A percentile compares a stretch with the other conserved stretches of the same genome.
Conservation (phyloP, 352 stramenopile species). For the Pythium phragmitis region DNA sequence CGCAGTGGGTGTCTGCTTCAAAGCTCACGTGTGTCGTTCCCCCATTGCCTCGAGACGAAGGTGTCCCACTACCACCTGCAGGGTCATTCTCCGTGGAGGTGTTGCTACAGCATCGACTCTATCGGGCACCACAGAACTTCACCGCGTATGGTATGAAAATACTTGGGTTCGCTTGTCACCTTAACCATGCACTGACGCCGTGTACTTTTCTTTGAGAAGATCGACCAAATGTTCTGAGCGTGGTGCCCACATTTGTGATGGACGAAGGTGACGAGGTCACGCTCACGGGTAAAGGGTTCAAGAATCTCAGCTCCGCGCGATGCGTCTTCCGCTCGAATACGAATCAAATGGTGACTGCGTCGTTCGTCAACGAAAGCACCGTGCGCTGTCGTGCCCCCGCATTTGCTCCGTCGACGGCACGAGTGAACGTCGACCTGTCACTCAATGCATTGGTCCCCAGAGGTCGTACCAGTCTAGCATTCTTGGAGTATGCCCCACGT, state of each 20-base stretch:
- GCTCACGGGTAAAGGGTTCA: conserved; percentile 40
- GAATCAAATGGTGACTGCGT: conserved; percentile 27
- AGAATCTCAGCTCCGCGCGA: conserved; percentile 26
- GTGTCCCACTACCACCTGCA: background rate
- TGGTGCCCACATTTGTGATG: conserved; percentile 4
- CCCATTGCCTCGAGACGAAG: background rate
- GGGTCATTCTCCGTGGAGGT: conserved; percentile 2
- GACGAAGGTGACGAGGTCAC: conserved; percentile 25
- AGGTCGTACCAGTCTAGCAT: background rate
- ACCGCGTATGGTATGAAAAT: conserved; percentile 18
- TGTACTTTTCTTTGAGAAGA: background rate
- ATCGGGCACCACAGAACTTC: conserved; percentile 9
- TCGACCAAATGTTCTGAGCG: conserved; percentile 2
- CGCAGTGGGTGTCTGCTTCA: conserved; percentile 11
- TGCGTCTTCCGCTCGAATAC: conserved; percentile 38
- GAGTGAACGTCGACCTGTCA: conserved; percentile 18
- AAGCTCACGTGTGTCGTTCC: conserved; percentile 16
- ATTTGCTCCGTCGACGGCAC: conserved; percentile 12
- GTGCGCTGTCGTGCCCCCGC: conserved; percentile 34
- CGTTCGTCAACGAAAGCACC: conserved; percentile 32
- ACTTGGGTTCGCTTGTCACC: background rate
- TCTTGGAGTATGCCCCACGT: conserved; percentile 13
- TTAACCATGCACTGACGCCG: background rate
- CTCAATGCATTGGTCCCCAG: conserved; percentile 14
- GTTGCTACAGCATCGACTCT: conserved; percentile 2